Evolutionary conservation across 1,139 yeast species (phyloP), one percentile per base, ranked within the genome.

Genomic region (Scheffersomyces cryptocercus): DNA sequence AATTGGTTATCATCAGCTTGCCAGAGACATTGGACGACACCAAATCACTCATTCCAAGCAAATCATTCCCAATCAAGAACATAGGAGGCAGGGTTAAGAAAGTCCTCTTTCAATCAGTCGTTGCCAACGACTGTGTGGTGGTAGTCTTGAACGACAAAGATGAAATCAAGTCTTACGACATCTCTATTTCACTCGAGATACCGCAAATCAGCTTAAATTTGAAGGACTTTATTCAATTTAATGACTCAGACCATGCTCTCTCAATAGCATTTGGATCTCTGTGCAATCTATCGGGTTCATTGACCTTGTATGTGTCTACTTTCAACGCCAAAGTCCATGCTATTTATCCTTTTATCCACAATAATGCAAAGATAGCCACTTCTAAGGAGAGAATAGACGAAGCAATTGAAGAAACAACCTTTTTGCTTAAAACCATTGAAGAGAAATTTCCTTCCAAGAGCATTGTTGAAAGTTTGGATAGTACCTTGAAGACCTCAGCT

Each of bases 201-300:
- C 76, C 77, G 1, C 56, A 56, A 42, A 36, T 67, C 26, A 15
- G 41, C 1, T 39, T 71, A 12, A 53, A 62, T 36, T 54, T 69
- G 39, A 48, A 45, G 6, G 34, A 44, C 0, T 42, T 37, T 13
- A 43, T 44, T 1, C 45, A 42, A 14, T 59, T 64, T 26, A 38
- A 47, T 3, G 49, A 49, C n/a, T 8, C 7, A 20, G 51, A 53
- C 10, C 36, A 29, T 0, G 66, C 64, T 3, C 52, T 57, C 1
- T 68, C 75, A 3, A 67, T 73, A 5, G 41, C 67, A 0, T 72
- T 70, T 54, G 79, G 76, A 1, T 67, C 75, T 0, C 36, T 47
- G 1, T 38, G 43, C 3, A 57, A 56, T 42, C 53, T 73, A 30
- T 44, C 60, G 5, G 77, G 77, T 1, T 52, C 65, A 1, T 57